Evolutionary conservation across 208 protist species (phyloP), one percentile per base, ranked within the genome.

Genomic region (Strigomonas galati): DNA sequence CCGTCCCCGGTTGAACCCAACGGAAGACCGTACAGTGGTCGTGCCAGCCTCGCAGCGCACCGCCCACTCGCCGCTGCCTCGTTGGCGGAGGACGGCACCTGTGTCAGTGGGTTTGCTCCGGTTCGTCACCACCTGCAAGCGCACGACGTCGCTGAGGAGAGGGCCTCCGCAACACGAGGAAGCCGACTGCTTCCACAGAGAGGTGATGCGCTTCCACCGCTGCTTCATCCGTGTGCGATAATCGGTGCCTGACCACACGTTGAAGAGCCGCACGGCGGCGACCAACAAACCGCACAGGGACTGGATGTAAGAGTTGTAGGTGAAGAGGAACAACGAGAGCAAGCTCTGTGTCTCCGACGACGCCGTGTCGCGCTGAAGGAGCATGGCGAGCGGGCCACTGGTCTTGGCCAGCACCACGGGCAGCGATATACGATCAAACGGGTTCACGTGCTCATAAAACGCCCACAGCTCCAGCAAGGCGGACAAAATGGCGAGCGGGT

Each of bases 351-450:
- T 44, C 59, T 78, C 74, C 26, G 49, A 55, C 26, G 57, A 67
- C 59, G 54, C 56, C 35, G 31, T 2, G 6, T 59, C 67, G 54
- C 77, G 84, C 24, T 86, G 81, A 19, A 91, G 46, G 35, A 88
- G 69, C 40, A 61, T 62, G 71, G 83, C 76, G 26, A 93, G 62
- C 5, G 84, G 67, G 14, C 63, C 64, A 67, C 92, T 93, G 43
- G 91, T 48, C 67, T 92, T 81, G 7, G 82, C 83, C 37, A 96
- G 79, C 26, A 84, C 54, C 55, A 92, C 76, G 58, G 85, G 77
- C 32, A 94, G 72, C 24, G 91, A 84, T 19, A 76, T 68, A 43
- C 85, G 91, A 52, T 91, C 87, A 43, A 79, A 67, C 14, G 60
- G 76, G 26, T 85, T 62, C 53, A 89, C 69, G 14, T 70, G 51